Percentiles rank a stretch among this genome's conserved stretches.
Conservation (phyloP, 1,139 yeast species). For the Komagataea norvegica region DNA sequence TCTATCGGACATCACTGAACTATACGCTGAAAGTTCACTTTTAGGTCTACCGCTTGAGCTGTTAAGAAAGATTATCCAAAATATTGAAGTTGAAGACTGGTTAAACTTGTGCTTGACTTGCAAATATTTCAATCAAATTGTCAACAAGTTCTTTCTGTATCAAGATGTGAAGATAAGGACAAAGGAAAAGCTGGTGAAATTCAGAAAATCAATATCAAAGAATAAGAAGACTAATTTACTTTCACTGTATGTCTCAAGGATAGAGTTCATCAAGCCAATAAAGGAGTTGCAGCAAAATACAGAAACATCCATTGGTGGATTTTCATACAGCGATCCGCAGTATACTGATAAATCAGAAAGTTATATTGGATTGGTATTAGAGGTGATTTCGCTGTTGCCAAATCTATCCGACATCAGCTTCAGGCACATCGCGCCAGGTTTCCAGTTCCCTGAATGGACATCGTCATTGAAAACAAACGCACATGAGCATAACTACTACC, state of each 20-base stretch:
- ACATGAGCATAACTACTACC: slow-evolving; percentile 26
- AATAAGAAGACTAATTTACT: slow-evolving; percentile 22
- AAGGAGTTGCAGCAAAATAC: slow-evolving; percentile 25
- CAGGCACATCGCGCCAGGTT: slow-evolving; percentile 47
- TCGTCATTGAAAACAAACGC: slow-evolving; percentile 25
- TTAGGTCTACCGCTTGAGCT: slow-evolving; percentile 39
- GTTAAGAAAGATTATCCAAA: slow-evolving; percentile 32
- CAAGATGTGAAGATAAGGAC: slow-evolving; percentile 28
- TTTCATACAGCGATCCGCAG: slow-evolving; percentile 9
- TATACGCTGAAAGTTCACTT: slow-evolving; percentile 13
- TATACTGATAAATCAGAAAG: slow-evolving; percentile 14
- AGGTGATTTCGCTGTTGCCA: slow-evolving; percentile 35
- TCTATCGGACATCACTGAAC: slow-evolving; percentile 3
- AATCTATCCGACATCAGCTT: slow-evolving; percentile 32
- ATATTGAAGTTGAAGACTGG: slow-evolving; percentile 27
- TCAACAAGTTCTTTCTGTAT: slow-evolving; percentile 38
- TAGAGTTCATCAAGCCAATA: slow-evolving; percentile 35
- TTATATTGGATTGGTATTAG: slow-evolving; percentile 35
- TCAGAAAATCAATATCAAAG: slow-evolving; percentile 23
- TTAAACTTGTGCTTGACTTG: slow-evolving; percentile 36
- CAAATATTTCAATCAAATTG: slow-evolving; percentile 34
- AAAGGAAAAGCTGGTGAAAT: slow-evolving; percentile 14
- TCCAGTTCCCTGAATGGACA: slow-evolving; percentile 41
- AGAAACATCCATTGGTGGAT: slow-evolving; percentile 21
- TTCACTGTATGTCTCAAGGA: slow-evolving; percentile 20